A percentile compares a stretch with the other conserved stretches of the same genome.
Evolutionary conservation across 768 basidiomycete species (phyloP).

Genomic region (Pulveroboletus ravenelii): DNA sequence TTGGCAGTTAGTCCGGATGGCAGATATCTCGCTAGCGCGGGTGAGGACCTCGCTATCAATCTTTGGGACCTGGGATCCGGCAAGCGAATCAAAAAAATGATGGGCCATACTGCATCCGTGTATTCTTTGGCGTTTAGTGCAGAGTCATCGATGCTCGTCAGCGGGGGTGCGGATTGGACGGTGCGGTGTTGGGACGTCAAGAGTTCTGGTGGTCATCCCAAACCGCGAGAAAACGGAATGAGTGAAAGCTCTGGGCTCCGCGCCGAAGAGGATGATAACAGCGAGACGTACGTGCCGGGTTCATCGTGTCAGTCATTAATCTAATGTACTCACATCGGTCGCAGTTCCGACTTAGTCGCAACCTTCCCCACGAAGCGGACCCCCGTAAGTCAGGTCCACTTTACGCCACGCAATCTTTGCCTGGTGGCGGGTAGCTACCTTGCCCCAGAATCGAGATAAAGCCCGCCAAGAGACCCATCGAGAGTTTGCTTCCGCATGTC

Average conservation of each 20-base stretch:
- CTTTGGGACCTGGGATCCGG: slow-evolving; percentile 98
- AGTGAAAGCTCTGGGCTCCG: slow-evolving; percentile 31
- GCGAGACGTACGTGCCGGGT: slow-evolving; percentile 63
- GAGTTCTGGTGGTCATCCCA: slow-evolving; percentile 61
- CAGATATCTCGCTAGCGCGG: slow-evolving; percentile 86
- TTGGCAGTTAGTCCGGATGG: slow-evolving; percentile 93
- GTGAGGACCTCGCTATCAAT: slow-evolving; percentile 89
- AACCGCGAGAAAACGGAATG: slow-evolving; percentile 53
- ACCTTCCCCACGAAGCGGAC: slow-evolving; percentile 97
- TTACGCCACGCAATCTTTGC: slow-evolving; percentile 92
- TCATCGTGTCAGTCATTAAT: not conserved
- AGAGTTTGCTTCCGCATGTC: not conserved
- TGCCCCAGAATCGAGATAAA: slow-evolving; percentile 50
- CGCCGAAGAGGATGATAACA: slow-evolving; percentile 47
- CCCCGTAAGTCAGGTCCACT: slow-evolving; percentile 86
- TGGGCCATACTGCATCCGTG: slow-evolving; percentile 84
- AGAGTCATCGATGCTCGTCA: slow-evolving; percentile 86
- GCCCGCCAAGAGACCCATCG: not conserved
- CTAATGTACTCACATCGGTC: slow-evolving; percentile 5
- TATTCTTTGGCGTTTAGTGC: slow-evolving; percentile 89
- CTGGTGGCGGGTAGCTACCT: slow-evolving; percentile 77
- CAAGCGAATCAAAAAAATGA: slow-evolving; percentile 93
- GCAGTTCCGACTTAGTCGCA: slow-evolving; percentile 77
- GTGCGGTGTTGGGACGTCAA: slow-evolving; percentile 99
- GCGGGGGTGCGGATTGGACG: slow-evolving; percentile 91